phyloP scores from a whole-genome alignment of 73 alveolate genomes.

The Paramecium caudatum region DNA sequence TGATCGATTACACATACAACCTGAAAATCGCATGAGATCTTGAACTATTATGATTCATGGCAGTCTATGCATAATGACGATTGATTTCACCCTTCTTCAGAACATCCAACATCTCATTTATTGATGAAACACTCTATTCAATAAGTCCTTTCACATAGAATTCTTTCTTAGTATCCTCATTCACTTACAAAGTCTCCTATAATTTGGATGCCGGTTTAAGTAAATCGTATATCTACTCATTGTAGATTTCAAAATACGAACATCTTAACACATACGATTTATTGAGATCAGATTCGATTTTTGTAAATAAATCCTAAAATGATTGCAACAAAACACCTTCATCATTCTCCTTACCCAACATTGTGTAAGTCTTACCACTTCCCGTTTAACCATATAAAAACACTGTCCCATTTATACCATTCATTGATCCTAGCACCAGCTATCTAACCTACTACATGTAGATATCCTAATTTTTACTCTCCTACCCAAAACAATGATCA shows the following conservation, averaged over 20 bases:
- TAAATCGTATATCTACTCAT: conserved; percentile 96
- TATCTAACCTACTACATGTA: conserved; percentile 53
- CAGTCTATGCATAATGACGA: conserved; percentile 89
- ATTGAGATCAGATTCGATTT: conserved; percentile 62
- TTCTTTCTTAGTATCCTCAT: conserved; percentile 84
- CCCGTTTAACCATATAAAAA: conserved; percentile 81
- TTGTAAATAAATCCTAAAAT: conserved; percentile 66
- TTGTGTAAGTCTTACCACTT: conserved; percentile 81
- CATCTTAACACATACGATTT: conserved; percentile 86
- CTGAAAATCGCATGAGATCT: conserved; percentile 90
- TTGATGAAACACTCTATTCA: conserved; percentile 82
- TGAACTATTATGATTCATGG: conserved; percentile 88
- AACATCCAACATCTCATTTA: conserved; percentile 87
- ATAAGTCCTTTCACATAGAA: conserved; percentile 86
- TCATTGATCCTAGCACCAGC: conserved; percentile 64
- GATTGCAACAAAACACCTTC: conserved; percentile 61
- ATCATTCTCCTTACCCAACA: conserved; percentile 74
- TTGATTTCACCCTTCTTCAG: conserved; percentile 85
- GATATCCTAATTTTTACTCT: conserved; percentile 36
- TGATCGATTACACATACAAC: conserved; percentile 74
- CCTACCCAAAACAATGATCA: conserved; percentile 67
- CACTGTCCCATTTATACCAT: conserved; percentile 78
- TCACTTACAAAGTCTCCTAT: conserved; percentile 73
- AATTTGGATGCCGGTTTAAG: conserved; percentile 79
- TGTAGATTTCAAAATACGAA: conserved; percentile 94